phyloP scores from a whole-genome alignment of 2,329 filamentous ascomycete genomes.

The Colletotrichum tropicicola region DNA sequence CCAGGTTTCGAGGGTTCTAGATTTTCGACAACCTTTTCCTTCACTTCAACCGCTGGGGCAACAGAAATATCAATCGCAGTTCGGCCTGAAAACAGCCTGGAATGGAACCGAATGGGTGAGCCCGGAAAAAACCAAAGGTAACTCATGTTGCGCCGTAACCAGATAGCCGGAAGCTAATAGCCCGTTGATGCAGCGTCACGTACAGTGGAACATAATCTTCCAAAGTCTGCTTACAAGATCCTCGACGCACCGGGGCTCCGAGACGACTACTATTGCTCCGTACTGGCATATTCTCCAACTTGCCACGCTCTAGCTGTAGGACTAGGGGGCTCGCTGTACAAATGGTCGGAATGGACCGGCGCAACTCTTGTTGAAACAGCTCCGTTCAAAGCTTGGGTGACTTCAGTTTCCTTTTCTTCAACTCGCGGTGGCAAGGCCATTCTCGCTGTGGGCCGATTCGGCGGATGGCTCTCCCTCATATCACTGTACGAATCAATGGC shows the following conservation, averaged over 20 bases:
- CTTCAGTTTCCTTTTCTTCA: slow-evolving; percentile 91
- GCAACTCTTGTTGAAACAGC: slow-evolving; percentile 64
- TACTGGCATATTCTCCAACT: slow-evolving; percentile 83
- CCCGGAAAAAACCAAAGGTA: neutral
- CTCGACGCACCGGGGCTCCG: slow-evolving; percentile 89
- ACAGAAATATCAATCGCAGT: slow-evolving; percentile 22
- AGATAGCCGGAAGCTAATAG: neutral
- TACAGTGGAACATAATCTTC: slow-evolving; percentile 51
- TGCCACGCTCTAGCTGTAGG: slow-evolving; percentile 84
- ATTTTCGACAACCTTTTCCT: slow-evolving; percentile 51
- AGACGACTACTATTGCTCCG: slow-evolving; percentile 95
- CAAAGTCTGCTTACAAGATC: slow-evolving; percentile 81
- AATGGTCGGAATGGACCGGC: slow-evolving; percentile 83
- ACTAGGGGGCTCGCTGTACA: slow-evolving; percentile 80
- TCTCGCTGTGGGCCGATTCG: slow-evolving; percentile 83
- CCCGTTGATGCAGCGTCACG: neutral
- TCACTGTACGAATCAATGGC: slow-evolving; percentile 74
- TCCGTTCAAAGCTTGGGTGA: slow-evolving; percentile 65
- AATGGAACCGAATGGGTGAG: slow-evolving; percentile 51
- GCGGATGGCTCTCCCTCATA: slow-evolving; percentile 80
- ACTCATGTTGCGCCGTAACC: neutral
- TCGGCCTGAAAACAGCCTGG: slow-evolving; percentile 47
- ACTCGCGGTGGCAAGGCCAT: slow-evolving; percentile 78
- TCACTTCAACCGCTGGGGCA: neutral
- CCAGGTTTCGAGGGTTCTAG: slow-evolving; percentile 71